A percentile compares a stretch with the other conserved stretches of the same genome.
Conservation (phyloP, 129 eudicot genomes). For the Calendula officinalis region DNA sequence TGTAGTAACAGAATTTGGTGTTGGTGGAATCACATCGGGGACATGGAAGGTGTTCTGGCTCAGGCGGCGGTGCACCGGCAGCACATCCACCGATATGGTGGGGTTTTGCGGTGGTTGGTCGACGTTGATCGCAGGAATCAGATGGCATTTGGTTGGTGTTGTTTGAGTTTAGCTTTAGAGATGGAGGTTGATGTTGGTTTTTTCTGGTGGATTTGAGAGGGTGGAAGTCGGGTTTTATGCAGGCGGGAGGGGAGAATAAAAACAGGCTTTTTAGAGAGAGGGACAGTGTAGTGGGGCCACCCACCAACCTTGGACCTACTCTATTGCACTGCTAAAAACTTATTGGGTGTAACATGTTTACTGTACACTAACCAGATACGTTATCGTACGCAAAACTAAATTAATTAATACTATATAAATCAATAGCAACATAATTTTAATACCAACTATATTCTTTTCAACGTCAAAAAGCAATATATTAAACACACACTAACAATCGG, state of each 20-base stretch:
- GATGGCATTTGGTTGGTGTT: slow-evolving; percentile 32
- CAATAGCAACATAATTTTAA: too few species aligned
- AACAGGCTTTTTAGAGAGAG: slow-evolving; percentile 14
- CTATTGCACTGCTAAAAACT: not conserved
- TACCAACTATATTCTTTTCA: too few species aligned
- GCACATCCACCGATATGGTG: slow-evolving; percentile 15
- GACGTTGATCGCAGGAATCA: slow-evolving; percentile 36
- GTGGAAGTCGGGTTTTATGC: slow-evolving; percentile 40
- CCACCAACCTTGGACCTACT: slow-evolving; percentile 35
- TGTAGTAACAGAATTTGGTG: slow-evolving; percentile 91
- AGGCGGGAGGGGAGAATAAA: slow-evolving; percentile 18
- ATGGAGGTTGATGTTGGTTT: not conserved
- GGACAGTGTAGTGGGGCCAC: slow-evolving; percentile 30
- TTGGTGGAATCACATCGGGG: slow-evolving; percentile 77
- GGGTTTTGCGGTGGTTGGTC: slow-evolving; percentile 33
- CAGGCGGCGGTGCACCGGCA: slow-evolving; percentile 56
- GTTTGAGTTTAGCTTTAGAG: not conserved
- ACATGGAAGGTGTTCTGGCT: slow-evolving; percentile 73
- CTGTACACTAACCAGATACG: slow-evolving; percentile 1
- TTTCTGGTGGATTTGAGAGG: slow-evolving; percentile 12
- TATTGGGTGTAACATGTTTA: slow-evolving; percentile 14
- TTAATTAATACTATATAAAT: not conserved
- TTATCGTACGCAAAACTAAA: not conserved
- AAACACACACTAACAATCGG: too few species aligned
- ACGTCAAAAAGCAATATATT: too few species aligned